Evolutionary conservation across 192 early-diverging fungal species (phyloP).

Genomic region (Thoreauomyces humboldtii): DNA sequence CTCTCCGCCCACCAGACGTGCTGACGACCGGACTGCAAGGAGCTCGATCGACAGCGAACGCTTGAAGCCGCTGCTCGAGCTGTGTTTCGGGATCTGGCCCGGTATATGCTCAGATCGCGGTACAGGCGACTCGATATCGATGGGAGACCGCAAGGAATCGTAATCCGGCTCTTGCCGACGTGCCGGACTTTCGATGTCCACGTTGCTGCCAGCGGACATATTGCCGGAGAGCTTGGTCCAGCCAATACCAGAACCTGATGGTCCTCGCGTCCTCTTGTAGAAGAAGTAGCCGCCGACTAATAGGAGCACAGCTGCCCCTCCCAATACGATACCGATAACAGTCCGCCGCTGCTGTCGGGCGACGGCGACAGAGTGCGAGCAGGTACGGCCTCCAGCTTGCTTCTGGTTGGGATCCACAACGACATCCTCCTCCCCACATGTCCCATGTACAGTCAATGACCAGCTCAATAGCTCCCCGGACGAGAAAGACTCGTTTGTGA

Average conservation of each 20-base stretch:
- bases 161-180: neutral
- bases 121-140: neutral
- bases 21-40: neutral
- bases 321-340: neutral
- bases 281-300: slow-evolving; percentile 1
- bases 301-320: neutral
- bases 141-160: slow-evolving; percentile 6
- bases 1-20: neutral
- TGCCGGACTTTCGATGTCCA: slow-evolving; percentile 16
- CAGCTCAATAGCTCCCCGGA: slow-evolving; percentile 31
- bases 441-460: slow-evolving; percentile 29
- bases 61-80: neutral
- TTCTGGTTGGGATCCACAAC: slow-evolving; percentile 16
- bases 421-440: slow-evolving; percentile 25
- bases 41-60: slow-evolving; percentile 20
- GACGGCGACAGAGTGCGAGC: slow-evolving; percentile 16
- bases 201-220: neutral
- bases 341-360: slow-evolving; percentile 4
- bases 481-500: slow-evolving; percentile 6
- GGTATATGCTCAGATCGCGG: neutral
- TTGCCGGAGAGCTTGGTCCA: slow-evolving; percentile 5
- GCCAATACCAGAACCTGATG: neutral
- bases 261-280: slow-evolving; percentile 8
- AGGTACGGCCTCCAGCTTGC: slow-evolving; percentile 15
- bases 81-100: neutral